Conservation (phyloP, 805 yeast genomes). For the Starmera dryadoides region DNA sequence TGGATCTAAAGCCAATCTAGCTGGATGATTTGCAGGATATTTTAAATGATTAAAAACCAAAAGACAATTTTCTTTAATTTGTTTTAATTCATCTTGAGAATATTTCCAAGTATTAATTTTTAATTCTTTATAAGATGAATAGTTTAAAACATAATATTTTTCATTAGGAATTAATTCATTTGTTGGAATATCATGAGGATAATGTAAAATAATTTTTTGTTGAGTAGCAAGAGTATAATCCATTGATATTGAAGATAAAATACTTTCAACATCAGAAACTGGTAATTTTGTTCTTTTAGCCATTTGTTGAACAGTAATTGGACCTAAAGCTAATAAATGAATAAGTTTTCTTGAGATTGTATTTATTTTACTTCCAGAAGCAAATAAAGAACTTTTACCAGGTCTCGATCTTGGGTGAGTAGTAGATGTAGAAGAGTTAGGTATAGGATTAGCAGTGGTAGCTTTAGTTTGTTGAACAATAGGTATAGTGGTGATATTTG, state of each 20-base stretch:
- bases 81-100: slow-evolving; percentile 1
- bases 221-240: slow-evolving; percentile 18
- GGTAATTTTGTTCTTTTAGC: slow-evolving; percentile 21
- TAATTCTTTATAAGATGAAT: slow-evolving; percentile 25
- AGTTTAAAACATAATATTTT: slow-evolving; percentile 27
- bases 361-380: slow-evolving; percentile 14
- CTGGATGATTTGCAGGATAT: slow-evolving; percentile 9
- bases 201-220: slow-evolving; percentile 20
- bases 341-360: slow-evolving; percentile 28
- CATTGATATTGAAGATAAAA: slow-evolving; percentile 22
- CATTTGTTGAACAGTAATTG: slow-evolving; percentile 27
- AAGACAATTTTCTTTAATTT: slow-evolving; percentile 8
- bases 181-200: slow-evolving; percentile 19
- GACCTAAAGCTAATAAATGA: slow-evolving; percentile 43
- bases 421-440: neutral
- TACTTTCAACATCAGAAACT: slow-evolving; percentile 19
- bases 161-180: slow-evolving; percentile 20
- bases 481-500: neutral
- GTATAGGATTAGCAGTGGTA: neutral
- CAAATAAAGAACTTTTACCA: neutral
- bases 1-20: slow-evolving; percentile 6
- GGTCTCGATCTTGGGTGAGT: neutral
- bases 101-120: slow-evolving; percentile 8
- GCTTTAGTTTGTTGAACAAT: neutral
- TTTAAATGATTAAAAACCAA: slow-evolving; percentile 13